Base-by-base conservation (phyloP, 371 early-diverging fungal genomes). In the Apophysomyces ossiformis region DNA sequence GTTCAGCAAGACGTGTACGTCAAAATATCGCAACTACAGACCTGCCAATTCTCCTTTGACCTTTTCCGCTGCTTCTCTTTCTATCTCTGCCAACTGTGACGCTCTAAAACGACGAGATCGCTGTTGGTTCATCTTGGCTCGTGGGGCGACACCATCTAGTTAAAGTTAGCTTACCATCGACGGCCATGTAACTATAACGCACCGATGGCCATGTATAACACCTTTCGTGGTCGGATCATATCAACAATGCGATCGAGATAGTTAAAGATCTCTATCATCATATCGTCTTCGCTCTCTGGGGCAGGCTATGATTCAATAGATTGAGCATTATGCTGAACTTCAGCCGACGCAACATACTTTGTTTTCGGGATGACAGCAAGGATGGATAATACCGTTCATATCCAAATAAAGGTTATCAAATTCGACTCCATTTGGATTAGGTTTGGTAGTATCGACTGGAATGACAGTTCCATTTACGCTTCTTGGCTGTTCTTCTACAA, bases 81-180 rank as follows among this genome's bases (percentile, higher is more conserved):
- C 89, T 60, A 86, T 85, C 68, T 89, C 82, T 4, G 93, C 91
- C 61, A 97, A 95, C 72, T 90, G 92, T 11, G 98, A 93, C 6
- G 97, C 89, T 61, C 97, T 89, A 86, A 98, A 99, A 72, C 99
- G 94, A 66, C 99, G 93, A 18, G 96, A 92, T 41, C 99, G 89
- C 73, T 99, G 99, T 78, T 99, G 99, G 75, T 99, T 99, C 95
- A 99, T 97, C 77, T 99, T 99, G 18, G 99, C 99, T 47, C 99
- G 89, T 26, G 99, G 99, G 0, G 99, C 99, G 13, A 99, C 99
- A 44, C 99, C 99, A 77, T 99, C 99, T 85, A 87, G 37, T 57
- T 44, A 60, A 13, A 35, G 36, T 47, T 26, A 63, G 45, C 11
- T 18, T 21, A 12, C n/a, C 7, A 43, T 1, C 18, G 13, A 60